phyloP scores from a whole-genome alignment of 2,329 filamentous ascomycete species.

The Polytolypa hystricis region DNA sequence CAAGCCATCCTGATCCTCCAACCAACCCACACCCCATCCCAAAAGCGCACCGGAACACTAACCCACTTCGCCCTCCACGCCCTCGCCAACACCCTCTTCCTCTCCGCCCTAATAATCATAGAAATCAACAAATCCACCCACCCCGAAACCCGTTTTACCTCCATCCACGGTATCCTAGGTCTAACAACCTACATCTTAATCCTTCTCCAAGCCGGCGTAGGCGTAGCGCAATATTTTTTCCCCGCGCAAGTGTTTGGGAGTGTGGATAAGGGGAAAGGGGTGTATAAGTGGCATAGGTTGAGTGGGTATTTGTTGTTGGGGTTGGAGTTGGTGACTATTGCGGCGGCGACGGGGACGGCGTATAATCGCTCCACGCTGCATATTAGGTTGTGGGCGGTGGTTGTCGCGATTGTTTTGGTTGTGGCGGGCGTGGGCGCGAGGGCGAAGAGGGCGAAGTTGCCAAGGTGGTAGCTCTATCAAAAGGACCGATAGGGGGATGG shows the following conservation, averaged over 20 bases:
- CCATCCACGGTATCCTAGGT: conserved; percentile 73
- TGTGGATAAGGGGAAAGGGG: conserved; percentile 62
- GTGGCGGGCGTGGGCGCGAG: conserved; percentile 64
- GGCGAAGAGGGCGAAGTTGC: conserved; percentile 73
- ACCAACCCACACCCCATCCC: conserved; percentile 64
- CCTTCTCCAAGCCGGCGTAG: conserved; percentile 62
- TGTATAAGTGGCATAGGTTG: conserved; percentile 84
- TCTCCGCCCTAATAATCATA: conserved; percentile 34
- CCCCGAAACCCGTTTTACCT: conserved; percentile 54
- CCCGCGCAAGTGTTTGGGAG: conserved; percentile 62
- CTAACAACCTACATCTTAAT: conserved; percentile 61
- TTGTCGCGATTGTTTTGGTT: conserved; percentile 55
- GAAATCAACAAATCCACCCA: conserved; percentile 67
- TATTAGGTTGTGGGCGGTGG: conserved; percentile 65
- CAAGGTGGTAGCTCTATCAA: too few relatives aligned
- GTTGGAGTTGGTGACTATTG: conserved; percentile 61
- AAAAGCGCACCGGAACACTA: conserved; percentile 56
- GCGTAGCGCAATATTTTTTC: conserved; percentile 70
- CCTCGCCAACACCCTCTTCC: conserved; percentile 36
- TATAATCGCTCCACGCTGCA: conserved; percentile 59
- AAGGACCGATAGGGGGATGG: not conserved
- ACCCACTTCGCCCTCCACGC: conserved; percentile 59
- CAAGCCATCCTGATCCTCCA: conserved; percentile 79
- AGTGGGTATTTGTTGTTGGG: conserved; percentile 64
- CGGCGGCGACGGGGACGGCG: conserved; percentile 62